Percentiles rank a stretch among this genome's conserved stretches.
phyloP scores from a whole-genome alignment of 1,139 yeast species.

The Hemisphaericaspora xylanilytica region DNA sequence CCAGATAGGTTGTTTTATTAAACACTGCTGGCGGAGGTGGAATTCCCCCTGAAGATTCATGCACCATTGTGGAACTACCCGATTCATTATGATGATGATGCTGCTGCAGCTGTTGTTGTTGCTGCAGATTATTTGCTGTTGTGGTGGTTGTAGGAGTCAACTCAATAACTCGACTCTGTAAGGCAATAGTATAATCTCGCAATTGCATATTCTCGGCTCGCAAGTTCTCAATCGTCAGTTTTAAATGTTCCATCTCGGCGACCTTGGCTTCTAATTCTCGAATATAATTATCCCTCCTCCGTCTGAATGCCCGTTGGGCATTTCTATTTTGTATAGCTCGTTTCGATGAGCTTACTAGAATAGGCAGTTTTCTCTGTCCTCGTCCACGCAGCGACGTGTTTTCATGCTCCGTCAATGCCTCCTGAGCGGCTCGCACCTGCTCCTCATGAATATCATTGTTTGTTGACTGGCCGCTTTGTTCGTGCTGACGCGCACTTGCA shows the following conservation, averaged over 20 bases:
- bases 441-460: constrained; percentile 6
- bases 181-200: constrained; percentile 67
- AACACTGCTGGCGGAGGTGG: constrained; percentile 20
- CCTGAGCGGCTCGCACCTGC: constrained; percentile 7
- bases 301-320: constrained; percentile 86
- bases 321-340: constrained; percentile 87
- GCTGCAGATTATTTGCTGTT: too few species aligned
- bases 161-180: constrained; percentile 67
- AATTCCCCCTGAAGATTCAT: too few species aligned
- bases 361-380: too few species aligned
- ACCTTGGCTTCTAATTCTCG: constrained; percentile 75
- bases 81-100: too few species aligned
- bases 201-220: constrained; percentile 68
- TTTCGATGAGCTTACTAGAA: too few species aligned
- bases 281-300: constrained; percentile 72
- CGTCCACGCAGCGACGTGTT: too few species aligned
- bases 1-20: constrained; percentile 7
- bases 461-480: constrained; percentile 7
- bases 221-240: constrained; percentile 61
- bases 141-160: constrained; percentile 16
- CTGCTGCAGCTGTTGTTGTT: neutral
- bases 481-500: constrained; percentile 22
- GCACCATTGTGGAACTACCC: too few species aligned
- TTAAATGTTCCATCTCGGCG: constrained; percentile 55
- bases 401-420: neutral